These are phyloP conservation scores for Metarhizium guizhouense DNA, from an alignment of 2,329 filamentous ascomycete genomes.

Conservation along the genomic window DNA sequence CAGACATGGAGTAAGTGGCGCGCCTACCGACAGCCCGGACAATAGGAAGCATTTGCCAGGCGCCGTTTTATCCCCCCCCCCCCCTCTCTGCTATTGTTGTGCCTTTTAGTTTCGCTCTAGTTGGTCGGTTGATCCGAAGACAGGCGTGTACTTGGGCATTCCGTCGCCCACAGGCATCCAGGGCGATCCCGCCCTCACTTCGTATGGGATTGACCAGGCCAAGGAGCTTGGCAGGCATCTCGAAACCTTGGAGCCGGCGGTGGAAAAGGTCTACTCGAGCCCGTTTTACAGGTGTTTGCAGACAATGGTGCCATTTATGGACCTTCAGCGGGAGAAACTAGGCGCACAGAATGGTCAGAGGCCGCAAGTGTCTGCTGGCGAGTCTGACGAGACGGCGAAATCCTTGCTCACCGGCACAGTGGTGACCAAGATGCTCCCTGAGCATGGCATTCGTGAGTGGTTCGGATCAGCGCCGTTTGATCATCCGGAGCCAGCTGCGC, in stretches of 20 bases:
- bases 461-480: slow-evolving; percentile 80
- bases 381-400: neutral
- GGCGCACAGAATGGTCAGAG: neutral
- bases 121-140: slow-evolving; percentile 76
- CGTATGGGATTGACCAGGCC: slow-evolving; percentile 78
- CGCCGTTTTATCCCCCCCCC: neutral
- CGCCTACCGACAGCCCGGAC: slow-evolving; percentile 3
- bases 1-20: slow-evolving; percentile 60
- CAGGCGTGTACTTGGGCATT: slow-evolving; percentile 68
- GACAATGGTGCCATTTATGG: slow-evolving; percentile 64
- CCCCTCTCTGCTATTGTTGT: slow-evolving; percentile 8
- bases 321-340: slow-evolving; percentile 25
- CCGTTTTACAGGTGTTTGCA: slow-evolving; percentile 85
- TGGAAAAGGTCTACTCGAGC: slow-evolving; percentile 72
- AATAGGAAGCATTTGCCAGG: slow-evolving; percentile 6
- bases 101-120: slow-evolving; percentile 69
- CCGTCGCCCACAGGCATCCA: slow-evolving; percentile 80
- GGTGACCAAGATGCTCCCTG: slow-evolving; percentile 39
- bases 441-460: slow-evolving; percentile 69
- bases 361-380: neutral
- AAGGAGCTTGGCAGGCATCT: slow-evolving; percentile 65
- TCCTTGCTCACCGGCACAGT: neutral
- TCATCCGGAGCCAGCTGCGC: slow-evolving; percentile 68
- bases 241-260: slow-evolving; percentile 50
- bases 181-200: slow-evolving; percentile 78